Base-by-base conservation (phyloP, 176 grass and related monocot genomes). In the Leersia perrieri region DNA sequence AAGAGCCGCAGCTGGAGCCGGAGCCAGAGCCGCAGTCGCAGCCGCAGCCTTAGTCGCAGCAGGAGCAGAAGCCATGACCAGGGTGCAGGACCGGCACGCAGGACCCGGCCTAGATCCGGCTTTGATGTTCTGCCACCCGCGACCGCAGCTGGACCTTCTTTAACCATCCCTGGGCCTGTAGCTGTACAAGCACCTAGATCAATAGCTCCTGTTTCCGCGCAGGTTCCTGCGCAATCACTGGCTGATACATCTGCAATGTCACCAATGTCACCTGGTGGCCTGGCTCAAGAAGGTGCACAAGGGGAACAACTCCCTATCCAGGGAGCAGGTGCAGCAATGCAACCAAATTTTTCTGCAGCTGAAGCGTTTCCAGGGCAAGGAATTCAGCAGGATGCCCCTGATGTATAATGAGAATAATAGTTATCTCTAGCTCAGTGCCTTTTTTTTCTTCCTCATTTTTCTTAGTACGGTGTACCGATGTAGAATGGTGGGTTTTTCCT, bases 1-100 rank as follows among this genome's bases (percentile, higher is more conserved):
- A 82, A 88, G 11, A 98, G 92, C 45, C 57, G 76, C 38, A 92
- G 92, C 49, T 67, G 90, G 40, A 98, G 95, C 41, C 63, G 92
- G 74, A 84, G 74, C 2, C 22, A 63, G 3, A 90, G 90, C 69
- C 33, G 64, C 9, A 93, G 90, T 23, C 11, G 82, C 49, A 89
- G 89, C 68, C 28, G 69, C 44, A 88, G 92, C 74, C 71, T 65
- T 13, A 91, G 89, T 78, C 60, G 71, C 13, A 92, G 93, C 66
- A 75, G 77, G 10, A 94, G 92, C 73, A 89, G 75, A 45, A 95
- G 96, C 71, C 40, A 33, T 25, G 85, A 77, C 72, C 68, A 86
- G 87, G 84, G 82, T 18, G 29, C 74, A 62, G 38, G 70, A 83
- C 5, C 30, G 13, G 89, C 86, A 39, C 74, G 79, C 44, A 85